Conservation (phyloP, 768 basidiomycete species). For the Boletus vinaceobasis region DNA sequence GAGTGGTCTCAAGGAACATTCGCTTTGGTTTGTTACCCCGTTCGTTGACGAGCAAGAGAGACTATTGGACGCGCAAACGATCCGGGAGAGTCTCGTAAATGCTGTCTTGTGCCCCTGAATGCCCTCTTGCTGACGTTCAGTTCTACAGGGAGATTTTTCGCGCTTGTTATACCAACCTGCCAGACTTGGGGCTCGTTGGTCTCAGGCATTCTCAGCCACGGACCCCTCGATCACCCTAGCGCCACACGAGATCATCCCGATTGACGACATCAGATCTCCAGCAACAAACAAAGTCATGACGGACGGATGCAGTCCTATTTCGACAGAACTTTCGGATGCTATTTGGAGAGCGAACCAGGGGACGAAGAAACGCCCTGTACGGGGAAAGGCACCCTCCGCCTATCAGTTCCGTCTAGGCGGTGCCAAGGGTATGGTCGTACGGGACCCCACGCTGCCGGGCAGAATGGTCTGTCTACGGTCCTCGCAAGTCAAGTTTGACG, state of each 20-base stretch:
- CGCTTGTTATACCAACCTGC: constrained; percentile 39
- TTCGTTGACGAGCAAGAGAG: constrained; percentile 33
- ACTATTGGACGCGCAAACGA: constrained; percentile 23
- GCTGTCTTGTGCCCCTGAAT: background rate
- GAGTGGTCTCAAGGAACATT: constrained; percentile 49
- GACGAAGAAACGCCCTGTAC: constrained; percentile 21
- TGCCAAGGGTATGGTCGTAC: constrained; percentile 46
- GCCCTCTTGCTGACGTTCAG: background rate
- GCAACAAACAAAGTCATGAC: constrained; percentile 39
- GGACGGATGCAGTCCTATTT: constrained; percentile 51
- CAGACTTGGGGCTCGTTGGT: constrained; percentile 49
- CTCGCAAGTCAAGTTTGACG: constrained; percentile 49
- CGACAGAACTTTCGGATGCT: constrained; percentile 31
- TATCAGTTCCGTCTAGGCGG: constrained; percentile 45
- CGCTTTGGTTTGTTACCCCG: constrained; percentile 46
- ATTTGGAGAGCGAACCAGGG: constrained; percentile 38
- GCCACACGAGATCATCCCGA: constrained; percentile 31
- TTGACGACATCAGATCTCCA: constrained; percentile 31
- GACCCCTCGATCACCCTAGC: constrained; percentile 42
- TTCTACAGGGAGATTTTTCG: constrained; percentile 39
- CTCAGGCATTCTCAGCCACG: constrained; percentile 52
- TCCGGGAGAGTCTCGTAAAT: constrained; percentile 36
- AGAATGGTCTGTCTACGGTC: constrained; percentile 38
- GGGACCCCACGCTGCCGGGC: constrained; percentile 37
- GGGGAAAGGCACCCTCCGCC: constrained; percentile 34